Evolutionary conservation across 176 grass and related monocot genomes (phyloP).

Genomic region (Metroxylon sagu): DNA sequence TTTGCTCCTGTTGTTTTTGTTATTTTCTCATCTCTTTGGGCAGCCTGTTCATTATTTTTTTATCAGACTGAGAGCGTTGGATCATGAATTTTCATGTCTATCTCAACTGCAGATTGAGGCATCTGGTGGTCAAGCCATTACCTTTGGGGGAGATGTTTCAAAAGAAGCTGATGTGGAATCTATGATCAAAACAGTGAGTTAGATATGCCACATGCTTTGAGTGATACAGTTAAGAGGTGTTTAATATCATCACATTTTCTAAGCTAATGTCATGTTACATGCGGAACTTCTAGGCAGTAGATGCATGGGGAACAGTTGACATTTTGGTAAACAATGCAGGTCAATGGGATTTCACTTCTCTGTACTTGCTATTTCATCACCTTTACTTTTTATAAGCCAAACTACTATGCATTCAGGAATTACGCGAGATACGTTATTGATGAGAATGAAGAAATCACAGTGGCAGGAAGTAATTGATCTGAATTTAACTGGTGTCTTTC

Average conservation of each 20-base stretch:
- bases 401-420: conserved; percentile 52
- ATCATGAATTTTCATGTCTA: too few species aligned
- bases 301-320: conserved; percentile 91
- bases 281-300: conserved; percentile 49
- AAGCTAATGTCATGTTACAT: conserved; percentile 8
- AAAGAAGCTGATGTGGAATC: conserved; percentile 92
- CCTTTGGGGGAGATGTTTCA: conserved; percentile 91
- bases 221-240: too few species aligned
- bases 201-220: neutral
- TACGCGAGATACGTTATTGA: conserved; percentile 87
- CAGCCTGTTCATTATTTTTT: too few species aligned
- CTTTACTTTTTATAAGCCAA: conserved; percentile 5
- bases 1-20: too few species aligned
- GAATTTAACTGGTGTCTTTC: conserved; percentile 93
- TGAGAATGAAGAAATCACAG: conserved; percentile 99
- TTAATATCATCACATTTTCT: conserved; percentile 11
- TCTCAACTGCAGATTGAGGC: conserved; percentile 53
- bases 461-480: conserved; percentile 99
- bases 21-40: too few species aligned
- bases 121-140: conserved; percentile 80
- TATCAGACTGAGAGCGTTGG: too few species aligned
- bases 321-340: conserved; percentile 98
- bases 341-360: conserved; percentile 10
- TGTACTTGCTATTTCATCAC: conserved; percentile 3
- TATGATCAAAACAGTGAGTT: conserved; percentile 92